These are phyloP conservation scores for Drechslerella coelobrocha DNA, from an alignment of 2,329 filamentous ascomycete species.

Conservation along the genomic window DNA sequence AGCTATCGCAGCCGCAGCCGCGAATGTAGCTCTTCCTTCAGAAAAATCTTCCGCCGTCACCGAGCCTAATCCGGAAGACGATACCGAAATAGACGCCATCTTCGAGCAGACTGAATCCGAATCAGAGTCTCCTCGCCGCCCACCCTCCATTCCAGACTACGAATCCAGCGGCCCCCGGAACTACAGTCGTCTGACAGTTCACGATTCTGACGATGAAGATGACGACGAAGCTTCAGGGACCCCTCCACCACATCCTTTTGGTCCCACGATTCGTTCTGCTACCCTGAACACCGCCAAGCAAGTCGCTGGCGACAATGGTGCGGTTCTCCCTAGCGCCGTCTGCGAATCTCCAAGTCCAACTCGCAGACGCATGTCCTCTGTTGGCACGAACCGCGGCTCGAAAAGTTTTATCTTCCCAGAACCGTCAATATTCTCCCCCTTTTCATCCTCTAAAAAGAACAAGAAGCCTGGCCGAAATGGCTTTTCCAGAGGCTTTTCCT, in stretches of 20 bases:
- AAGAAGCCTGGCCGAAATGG: conserved; percentile 24
- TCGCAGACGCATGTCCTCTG: conserved; percentile 30
- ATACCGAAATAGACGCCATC: conserved; percentile 46
- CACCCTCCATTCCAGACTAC: conserved; percentile 42
- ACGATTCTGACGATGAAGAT: conserved; percentile 29
- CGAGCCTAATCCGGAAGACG: conserved; percentile 29
- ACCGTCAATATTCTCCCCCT: conserved; percentile 31
- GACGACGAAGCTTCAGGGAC: conserved; percentile 23
- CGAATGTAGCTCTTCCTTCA: conserved; percentile 27
- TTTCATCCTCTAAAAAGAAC: conserved; percentile 44
- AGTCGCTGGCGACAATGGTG: conserved; percentile 41
- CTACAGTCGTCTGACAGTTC: conserved; percentile 25
- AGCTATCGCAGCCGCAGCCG: conserved; percentile 14
- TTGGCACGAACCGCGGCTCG: conserved; percentile 19
- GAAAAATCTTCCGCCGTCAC: conserved; percentile 25
- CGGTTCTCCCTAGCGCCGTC: conserved; percentile 18
- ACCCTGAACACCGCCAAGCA: conserved; percentile 38
- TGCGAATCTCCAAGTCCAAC: conserved; percentile 42
- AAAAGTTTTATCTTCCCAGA: conserved; percentile 25
- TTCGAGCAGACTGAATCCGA: conserved; percentile 46
- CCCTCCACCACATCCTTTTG: conserved; percentile 40
- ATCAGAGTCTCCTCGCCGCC: conserved; percentile 36
- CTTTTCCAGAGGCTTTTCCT: conserved; percentile 22
- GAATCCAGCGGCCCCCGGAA: conserved; percentile 40
- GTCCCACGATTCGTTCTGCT: conserved; percentile 39